Conservation (phyloP, 2,329 filamentous ascomycete genomes). For the Clathrospora elynae region DNA sequence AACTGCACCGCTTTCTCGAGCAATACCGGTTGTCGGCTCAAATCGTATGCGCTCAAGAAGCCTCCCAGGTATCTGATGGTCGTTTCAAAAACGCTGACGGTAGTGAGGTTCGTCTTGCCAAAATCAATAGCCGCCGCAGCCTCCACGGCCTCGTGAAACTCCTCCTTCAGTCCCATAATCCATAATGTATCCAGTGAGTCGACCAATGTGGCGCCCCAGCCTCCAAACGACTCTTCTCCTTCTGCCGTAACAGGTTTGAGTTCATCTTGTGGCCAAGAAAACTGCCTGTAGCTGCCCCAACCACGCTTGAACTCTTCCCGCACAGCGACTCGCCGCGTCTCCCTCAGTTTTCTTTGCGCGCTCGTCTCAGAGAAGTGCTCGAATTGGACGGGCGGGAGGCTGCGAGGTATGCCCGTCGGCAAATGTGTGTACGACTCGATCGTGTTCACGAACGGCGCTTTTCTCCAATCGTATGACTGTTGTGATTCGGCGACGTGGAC, state of each 20-base stretch:
- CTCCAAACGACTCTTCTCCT: constrained; percentile 52
- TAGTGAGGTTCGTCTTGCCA: constrained; percentile 44
- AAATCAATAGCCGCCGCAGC: constrained; percentile 55
- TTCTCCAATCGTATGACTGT: constrained; percentile 49
- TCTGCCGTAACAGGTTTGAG: constrained; percentile 50
- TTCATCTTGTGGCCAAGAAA: constrained; percentile 56
- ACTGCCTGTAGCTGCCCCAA: constrained; percentile 52
- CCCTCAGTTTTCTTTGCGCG: constrained; percentile 30
- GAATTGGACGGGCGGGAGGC: constrained; percentile 51
- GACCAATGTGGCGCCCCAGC: constrained; percentile 56
- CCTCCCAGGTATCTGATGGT: constrained; percentile 53
- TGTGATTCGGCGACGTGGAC: constrained; percentile 21
- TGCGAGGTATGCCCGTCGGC: constrained; percentile 44
- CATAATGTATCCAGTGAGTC: constrained; percentile 55
- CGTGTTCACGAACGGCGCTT: constrained; percentile 49
- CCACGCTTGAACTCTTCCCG: constrained; percentile 50
- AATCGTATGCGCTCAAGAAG: constrained; percentile 46
- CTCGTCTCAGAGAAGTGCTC: constrained; percentile 45
- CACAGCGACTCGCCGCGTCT: constrained; percentile 46
- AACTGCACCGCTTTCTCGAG: constrained; percentile 47
- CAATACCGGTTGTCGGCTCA: constrained; percentile 42
- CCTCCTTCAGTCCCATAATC: constrained; percentile 56
- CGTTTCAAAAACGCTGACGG: constrained; percentile 59
- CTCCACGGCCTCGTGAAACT: constrained; percentile 54
- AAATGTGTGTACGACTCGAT: constrained; percentile 44